Base-by-base conservation (phyloP, 2,329 filamentous ascomycete genomes). In the Neopestalotiopsis sp. region DNA sequence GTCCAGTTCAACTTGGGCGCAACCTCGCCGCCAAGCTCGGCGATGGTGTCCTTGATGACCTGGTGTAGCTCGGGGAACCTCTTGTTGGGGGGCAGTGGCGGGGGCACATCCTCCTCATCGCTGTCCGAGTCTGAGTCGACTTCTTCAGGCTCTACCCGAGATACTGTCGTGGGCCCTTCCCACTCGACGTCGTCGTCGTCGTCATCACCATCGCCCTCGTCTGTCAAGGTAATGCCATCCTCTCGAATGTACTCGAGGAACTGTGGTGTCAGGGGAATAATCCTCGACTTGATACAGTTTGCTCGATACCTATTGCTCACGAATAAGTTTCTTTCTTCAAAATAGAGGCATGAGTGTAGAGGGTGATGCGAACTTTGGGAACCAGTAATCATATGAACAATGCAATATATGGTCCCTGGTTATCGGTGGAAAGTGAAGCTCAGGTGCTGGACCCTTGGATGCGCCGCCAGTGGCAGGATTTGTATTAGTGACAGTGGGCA, bases 1-100 rank as follows among this genome's bases (percentile, higher is more conserved):
- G 95, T 98, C 96, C 96, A 99, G 83, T 98, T 98, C 61, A 99
- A 84, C 81, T 99, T 99, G 0, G 96, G 96, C 1, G 92, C 91
- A 9, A 97, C 95, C 70, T 91, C 90, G 69, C 95, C 95, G 17
- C 94, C 95, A 1, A 98, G 87, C 74, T 95, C 92, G 13, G 85
- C 81, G 71, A 99, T 98, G 57, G 89, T 92, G 30, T 89, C 84
- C 78, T 91, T 92, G 79, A 99, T 94, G 68, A 88, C 81, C 59
- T 90, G 84, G 80, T 99, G 96, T 2, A 95, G 88, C 45, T 93
- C 91, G 9, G 90, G 81, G 81, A 94, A 90, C 49, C 88, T 84
- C 74, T 84, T 75, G 77, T 90, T 86, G 28, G 89, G 88, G 2
- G 80, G 86, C 2, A 83, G 79, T 70, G 73, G 69, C 6, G 83